These are phyloP conservation scores for Pyropia haitanensis DNA, from an alignment of 23 red algal genomes.

Conservation along the genomic window DNA sequence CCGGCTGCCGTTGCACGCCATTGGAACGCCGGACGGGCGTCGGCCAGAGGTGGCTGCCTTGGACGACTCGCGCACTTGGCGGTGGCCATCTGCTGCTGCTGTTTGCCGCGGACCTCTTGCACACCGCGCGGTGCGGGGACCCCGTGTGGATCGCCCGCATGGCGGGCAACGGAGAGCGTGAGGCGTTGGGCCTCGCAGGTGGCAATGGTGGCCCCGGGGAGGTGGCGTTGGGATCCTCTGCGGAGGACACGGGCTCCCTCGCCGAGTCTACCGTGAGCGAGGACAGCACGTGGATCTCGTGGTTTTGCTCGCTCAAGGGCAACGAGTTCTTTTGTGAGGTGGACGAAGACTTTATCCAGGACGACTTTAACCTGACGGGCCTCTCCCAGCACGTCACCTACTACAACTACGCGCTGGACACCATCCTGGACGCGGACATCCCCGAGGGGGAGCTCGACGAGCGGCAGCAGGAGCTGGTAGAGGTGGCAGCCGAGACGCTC, in stretches of 20 bases:
- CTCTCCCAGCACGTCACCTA: conserved; percentile 87
- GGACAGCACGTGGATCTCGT: conserved; percentile 91
- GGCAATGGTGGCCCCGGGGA: too few species aligned
- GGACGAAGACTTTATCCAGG: conserved; percentile 98
- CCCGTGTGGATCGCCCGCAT: too few species aligned
- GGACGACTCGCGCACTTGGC: not conserved
- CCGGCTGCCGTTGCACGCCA: not conserved
- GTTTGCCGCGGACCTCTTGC: not conserved
- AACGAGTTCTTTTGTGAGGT: conserved; percentile 99
- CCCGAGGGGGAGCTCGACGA: conserved; percentile 93
- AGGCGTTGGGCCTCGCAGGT: too few species aligned
- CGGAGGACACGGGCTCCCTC: conserved; percentile 13
- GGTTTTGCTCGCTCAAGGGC: conserved; percentile 94
- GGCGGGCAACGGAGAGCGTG: too few species aligned
- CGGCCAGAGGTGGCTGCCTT: not conserved
- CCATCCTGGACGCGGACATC: conserved; percentile 95
- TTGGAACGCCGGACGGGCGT: not conserved
- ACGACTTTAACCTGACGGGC: conserved; percentile 96
- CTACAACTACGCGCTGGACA: conserved; percentile 98
- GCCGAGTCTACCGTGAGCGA: conserved; percentile 43
- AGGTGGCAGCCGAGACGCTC: conserved; percentile 84
- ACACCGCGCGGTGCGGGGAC: too few species aligned
- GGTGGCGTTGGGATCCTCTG: too few species aligned
- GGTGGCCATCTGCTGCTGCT: not conserved
- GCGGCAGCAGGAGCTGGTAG: conserved; percentile 88